Evolutionary conservation across 306 rosid genomes (phyloP), one percentile per base, ranked within the genome.

Genomic region (Psophocarpus tetragonolobus): DNA sequence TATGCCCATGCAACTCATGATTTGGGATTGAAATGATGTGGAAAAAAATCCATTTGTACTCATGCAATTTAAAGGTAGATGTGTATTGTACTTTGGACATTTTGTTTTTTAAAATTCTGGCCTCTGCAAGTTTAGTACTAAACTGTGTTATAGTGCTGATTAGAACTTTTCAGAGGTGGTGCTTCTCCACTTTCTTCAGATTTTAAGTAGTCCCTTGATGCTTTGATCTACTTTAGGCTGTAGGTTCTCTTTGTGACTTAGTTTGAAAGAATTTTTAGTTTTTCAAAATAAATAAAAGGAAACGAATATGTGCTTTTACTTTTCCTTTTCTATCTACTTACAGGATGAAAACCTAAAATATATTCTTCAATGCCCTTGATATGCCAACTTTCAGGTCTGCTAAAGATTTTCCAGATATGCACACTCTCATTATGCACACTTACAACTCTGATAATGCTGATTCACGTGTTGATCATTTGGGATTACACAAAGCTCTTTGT

Each of bases 401-500:
- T 66, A 92, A 88, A 88, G 98, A 96, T 73, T 96, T 88, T 90
- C 89, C 93, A 23, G 97, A 96, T 84, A 87, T 86, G 87, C 99
- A 92, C 83, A 86, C 94, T 83, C 97, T 96, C 85, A 76, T 96
- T 70, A 85, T 91, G 99, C 98, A 96, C 92, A 72, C 92, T 50
- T 96, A 90, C 96, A 83, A 86, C 96, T 79, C 86, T 38, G 92
- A 91, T 81, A 85, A 70, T 85, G 87, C 91, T 70, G 97, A 92
- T 85, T 80, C 60, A 83, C 86, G 26, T 41, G 91, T 93, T 88
- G 97, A 91, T 81, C 99, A 96, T 87, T 80, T 93, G 91, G 99
- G 98, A 81, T 91, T 96, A 64, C 97, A 96, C 91, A 91, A 93
- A 87, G 97, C 99, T 76, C 81, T 91, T 27, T 96, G 99, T 91